Base-by-base conservation (phyloP, 495 filamentous ascomycete genomes). In the Pyrenopolyporus hunteri region DNA sequence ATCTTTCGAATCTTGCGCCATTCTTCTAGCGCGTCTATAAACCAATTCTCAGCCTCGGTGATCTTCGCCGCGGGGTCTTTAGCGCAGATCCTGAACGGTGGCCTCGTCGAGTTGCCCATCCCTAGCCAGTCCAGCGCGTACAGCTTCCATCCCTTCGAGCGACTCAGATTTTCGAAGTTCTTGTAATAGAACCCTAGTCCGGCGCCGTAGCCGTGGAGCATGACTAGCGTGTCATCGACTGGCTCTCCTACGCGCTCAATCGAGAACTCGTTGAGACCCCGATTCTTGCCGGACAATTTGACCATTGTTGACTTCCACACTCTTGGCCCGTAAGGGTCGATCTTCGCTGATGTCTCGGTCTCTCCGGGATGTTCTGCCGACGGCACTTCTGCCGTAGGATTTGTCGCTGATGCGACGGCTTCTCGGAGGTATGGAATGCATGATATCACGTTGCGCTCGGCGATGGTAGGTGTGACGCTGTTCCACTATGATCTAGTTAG, bases 121-220 rank as follows among this genome's bases (percentile, higher is more conserved):
- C 94, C 94, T 16, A 97, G 81, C 76, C 97, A 81, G 71, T 98
- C 94, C 19, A 98, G 77, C 2, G 93, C 91, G 70, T 91, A 97
- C 14, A 98, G 74, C 69, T 89, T 91, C 93, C 93, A 97, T 11
- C 92, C 91, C 47, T 80, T 77, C 2, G 84, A 72, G 8, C 92
- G 85, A 51, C 84, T 91, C 32, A 98, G 74, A 4, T 86, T 85
- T 69, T 98, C 94, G 52, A 96, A 98, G 68, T 98, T 98, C 73
- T 92, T 91, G 78, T 98, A 98, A 78, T 96, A 98, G 70, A 98
- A 98, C 3, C 91, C 94, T 2, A 98, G 77, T 0, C 94, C 94
- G 1, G 94, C 94, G 32, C 95, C 95, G 73, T 98, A 98, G 31
- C 94, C 94, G 70, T 98, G 94, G 9, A 98, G 79, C 87, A 98